Conservation (phyloP, 495 filamentous ascomycete species). For the Neurospora sp. region DNA sequence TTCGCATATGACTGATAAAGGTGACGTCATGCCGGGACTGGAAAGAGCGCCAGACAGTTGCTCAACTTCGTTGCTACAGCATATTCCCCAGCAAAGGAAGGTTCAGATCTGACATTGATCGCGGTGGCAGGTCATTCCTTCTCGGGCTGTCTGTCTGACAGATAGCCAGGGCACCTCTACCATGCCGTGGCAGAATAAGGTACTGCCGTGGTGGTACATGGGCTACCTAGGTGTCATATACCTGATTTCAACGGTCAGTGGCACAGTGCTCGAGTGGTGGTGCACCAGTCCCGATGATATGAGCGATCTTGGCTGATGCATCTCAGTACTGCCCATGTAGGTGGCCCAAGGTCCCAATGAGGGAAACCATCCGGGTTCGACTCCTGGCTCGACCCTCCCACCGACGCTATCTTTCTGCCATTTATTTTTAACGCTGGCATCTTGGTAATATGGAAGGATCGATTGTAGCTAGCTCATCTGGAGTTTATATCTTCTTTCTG, state of each 20-base stretch:
- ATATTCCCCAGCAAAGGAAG: background rate
- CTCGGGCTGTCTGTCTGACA: background rate
- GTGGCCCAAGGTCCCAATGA: too few relatives aligned
- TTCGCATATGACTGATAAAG: background rate
- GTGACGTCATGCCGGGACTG: background rate
- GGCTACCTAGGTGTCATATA: background rate
- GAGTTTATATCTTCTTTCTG: background rate
- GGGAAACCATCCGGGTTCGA: too few relatives aligned
- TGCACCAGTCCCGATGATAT: background rate
- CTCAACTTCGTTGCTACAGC: background rate
- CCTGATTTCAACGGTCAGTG: background rate
- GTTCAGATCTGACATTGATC: background rate
- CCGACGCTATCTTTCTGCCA: background rate
- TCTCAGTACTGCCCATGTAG: too few relatives aligned
- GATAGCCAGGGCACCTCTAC: background rate
- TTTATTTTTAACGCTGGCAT: background rate
- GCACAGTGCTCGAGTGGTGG: background rate
- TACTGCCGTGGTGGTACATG: background rate
- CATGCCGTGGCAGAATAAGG: background rate
- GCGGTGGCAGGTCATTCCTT: background rate
- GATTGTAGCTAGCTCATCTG: background rate
- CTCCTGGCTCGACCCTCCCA: too few relatives aligned
- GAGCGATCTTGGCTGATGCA: background rate
- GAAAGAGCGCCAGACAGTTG: background rate
- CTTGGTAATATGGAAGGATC: background rate